Conservation (phyloP, 352 stramenopile species). For the Globisporangium paroecandrum region DNA sequence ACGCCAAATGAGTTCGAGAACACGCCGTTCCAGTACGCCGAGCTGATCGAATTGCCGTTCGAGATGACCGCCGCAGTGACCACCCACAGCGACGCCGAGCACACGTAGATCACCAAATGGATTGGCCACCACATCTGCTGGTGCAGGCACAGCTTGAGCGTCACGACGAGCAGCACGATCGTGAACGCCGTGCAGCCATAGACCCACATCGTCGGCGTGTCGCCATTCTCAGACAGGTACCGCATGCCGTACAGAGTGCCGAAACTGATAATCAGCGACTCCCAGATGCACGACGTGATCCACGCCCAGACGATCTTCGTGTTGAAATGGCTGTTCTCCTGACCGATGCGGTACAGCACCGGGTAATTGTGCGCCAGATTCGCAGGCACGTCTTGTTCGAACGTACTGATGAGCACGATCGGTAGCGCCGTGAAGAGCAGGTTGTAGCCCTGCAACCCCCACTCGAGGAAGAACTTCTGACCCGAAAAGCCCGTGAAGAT, state of each 20-base stretch:
- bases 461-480: slow-evolving; percentile 87
- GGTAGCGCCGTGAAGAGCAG: slow-evolving; percentile 83
- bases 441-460: slow-evolving; percentile 87
- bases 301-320: slow-evolving; percentile 80
- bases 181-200: slow-evolving; percentile 94
- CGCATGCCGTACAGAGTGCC: slow-evolving; percentile 79
- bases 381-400: slow-evolving; percentile 83
- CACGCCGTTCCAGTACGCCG: slow-evolving; percentile 80
- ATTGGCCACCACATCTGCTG: slow-evolving; percentile 83
- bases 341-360: slow-evolving; percentile 78
- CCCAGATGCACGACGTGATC: slow-evolving; percentile 81
- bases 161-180: slow-evolving; percentile 93
- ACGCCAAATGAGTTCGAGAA: slow-evolving; percentile 69
- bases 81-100: slow-evolving; percentile 71
- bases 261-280: slow-evolving; percentile 83
- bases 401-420: slow-evolving; percentile 79
- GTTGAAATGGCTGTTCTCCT: slow-evolving; percentile 85
- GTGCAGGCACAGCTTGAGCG: slow-evolving; percentile 90
- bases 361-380: slow-evolving; percentile 68
- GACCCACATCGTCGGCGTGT: slow-evolving; percentile 91
- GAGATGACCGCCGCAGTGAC: slow-evolving; percentile 74
- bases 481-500: slow-evolving; percentile 87
- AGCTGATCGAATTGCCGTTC: slow-evolving; percentile 61
- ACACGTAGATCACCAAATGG: slow-evolving; percentile 67
- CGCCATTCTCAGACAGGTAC: slow-evolving; percentile 73